Conservation (phyloP, 2,329 filamentous ascomycete genomes). For the Westerdykella ornata region DNA sequence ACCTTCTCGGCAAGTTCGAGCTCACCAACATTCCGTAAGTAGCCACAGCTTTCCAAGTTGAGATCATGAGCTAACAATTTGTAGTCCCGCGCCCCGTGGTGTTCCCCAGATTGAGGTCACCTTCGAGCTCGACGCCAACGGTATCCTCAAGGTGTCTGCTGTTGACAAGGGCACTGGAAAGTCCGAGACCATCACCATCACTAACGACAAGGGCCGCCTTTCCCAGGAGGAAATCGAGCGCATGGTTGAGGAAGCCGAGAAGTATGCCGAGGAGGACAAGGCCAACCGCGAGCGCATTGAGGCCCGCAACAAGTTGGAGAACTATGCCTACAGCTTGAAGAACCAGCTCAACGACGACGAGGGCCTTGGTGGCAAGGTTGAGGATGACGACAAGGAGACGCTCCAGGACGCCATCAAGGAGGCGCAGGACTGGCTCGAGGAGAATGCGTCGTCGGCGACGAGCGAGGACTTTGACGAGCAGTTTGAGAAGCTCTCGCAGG, state of each 20-base stretch:
- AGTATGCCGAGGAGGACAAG: conserved; percentile 99
- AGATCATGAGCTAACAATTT: conserved; percentile 11
- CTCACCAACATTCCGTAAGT: conserved; percentile 77
- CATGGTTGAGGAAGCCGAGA: conserved; percentile 97
- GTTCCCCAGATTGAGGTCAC: conserved; percentile 98
- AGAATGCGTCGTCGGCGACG: conserved; percentile 78
- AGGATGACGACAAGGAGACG: conserved; percentile 96
- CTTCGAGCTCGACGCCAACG: conserved; percentile 96
- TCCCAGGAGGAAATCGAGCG: conserved; percentile 96
- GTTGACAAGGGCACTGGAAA: conserved; percentile 98
- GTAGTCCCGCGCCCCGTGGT: conserved; percentile 74
- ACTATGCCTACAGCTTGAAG: conserved; percentile 98
- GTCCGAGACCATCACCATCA: conserved; percentile 95
- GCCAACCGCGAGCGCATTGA: conserved; percentile 95
- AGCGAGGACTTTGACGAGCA: conserved; percentile 98
- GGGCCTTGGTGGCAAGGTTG: conserved; percentile 95
- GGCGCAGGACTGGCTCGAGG: conserved; percentile 90
- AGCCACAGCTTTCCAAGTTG: too few species aligned
- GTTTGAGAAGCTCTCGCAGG: conserved; percentile 96
- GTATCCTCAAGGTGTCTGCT: conserved; percentile 93
- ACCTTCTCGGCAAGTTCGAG: conserved; percentile 96
- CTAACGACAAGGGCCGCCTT: conserved; percentile 98
- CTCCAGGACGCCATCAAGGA: conserved; percentile 96
- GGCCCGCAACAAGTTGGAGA: conserved; percentile 92
- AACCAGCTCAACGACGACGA: conserved; percentile 98